Evolutionary conservation across 2,329 filamentous ascomycete genomes (phyloP), one percentile per base, ranked within the genome.

Genomic region (Fusarium oxysporum): DNA sequence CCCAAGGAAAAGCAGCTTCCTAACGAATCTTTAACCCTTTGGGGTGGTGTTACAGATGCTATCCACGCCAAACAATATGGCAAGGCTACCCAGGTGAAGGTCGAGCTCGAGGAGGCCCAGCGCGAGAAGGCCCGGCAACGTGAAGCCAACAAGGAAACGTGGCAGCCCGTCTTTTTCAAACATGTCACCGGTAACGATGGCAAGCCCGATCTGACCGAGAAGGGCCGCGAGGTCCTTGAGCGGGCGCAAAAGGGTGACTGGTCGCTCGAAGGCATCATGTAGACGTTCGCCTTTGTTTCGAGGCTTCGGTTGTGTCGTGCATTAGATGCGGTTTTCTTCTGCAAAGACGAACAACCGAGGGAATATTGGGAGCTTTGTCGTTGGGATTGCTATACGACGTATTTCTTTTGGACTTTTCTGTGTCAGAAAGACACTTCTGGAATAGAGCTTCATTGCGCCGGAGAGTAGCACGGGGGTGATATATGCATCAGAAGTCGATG

Each of bases 81-180:
- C 45, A 91, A 92, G 72, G 96, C 96, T 12, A 99, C 96, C 28
- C 90, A 89, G 25, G 85, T 96, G 70, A 99, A 99, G 85, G 90
- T 94, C 68, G 94, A 97, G 77, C 89, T 99, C 16, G 96, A 99
- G 82, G 96, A 99, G 81, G 87, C 88, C 47, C 96, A 99, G 84
- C 88, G 96, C 37, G 89, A 93, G 77, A 96, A 94, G 83, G 95
- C 94, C 3, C 91, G 94, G 30, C 91, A 96, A 79, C 88, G 96
- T 47, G 92, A 96, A 79, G 87, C 87, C 48, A 88, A 87, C 19
- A 89, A 91, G 17, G 87, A 89, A 65, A 88, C 90, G 38, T 99
- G 93, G 91, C 86, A 91, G 74, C 96, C 96, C n/a, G 87, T 94
- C 47, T 99, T 97, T 84, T 99, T 99, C 83, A 91, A 85, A 75